phyloP scores from a whole-genome alignment of 23 red algal species.

The Gracilaria vermiculophylla region DNA sequence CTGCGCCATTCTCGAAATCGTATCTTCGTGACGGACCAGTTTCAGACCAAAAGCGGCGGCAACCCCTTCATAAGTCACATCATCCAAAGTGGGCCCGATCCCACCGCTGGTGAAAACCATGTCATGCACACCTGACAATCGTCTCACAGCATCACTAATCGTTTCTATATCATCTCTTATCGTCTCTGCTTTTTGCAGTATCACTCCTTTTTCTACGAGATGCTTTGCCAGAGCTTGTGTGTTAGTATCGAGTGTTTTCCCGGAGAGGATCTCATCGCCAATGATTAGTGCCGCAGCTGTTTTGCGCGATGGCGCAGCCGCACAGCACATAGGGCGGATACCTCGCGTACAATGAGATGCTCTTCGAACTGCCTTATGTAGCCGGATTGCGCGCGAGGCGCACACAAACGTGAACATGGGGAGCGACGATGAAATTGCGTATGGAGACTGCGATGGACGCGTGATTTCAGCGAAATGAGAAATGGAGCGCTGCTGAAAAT shows the following conservation, averaged over 20 bases:
- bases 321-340: not conserved
- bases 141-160: slow-evolving; percentile 50
- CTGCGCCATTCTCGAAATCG: slow-evolving; percentile 24
- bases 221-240: slow-evolving; percentile 28
- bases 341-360: not conserved
- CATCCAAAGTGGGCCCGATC: slow-evolving; percentile 86
- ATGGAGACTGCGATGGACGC: no score
- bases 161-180: slow-evolving; percentile 67
- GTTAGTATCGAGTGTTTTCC: slow-evolving; percentile 69
- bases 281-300: slow-evolving; percentile 70
- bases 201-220: slow-evolving; percentile 47
- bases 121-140: slow-evolving; percentile 29
- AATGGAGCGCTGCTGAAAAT: no score
- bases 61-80: slow-evolving; percentile 75
- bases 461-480: no score
- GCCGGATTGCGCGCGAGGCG: not conserved
- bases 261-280: slow-evolving; percentile 68
- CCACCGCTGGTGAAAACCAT: slow-evolving; percentile 84
- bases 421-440: no score
- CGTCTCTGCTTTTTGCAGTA: slow-evolving; percentile 39
- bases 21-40: slow-evolving; percentile 22
- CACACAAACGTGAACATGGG: not conserved
- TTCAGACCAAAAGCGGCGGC: slow-evolving; percentile 64
- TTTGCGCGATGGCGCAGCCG: not conserved
- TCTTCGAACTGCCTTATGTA: not conserved